A percentile compares a stretch with the other conserved stretches of the same genome.
Conservation (phyloP, 1,284 basidiomycete genomes). For the Coniferiporia weirii region DNA sequence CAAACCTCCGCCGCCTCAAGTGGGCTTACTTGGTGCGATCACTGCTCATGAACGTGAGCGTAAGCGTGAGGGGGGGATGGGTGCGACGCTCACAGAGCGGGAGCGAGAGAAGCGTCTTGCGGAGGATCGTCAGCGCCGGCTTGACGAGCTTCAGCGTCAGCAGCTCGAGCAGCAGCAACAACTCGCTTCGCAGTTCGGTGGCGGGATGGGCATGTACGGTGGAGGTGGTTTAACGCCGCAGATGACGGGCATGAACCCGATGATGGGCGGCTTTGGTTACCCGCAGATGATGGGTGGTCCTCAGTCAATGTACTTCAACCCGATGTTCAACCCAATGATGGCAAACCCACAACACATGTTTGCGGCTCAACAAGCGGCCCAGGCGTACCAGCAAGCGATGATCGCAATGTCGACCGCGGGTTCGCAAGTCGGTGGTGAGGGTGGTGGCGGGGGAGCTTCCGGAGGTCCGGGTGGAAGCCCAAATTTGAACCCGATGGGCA, state of each 20-base stretch:
- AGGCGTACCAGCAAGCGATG: slow-evolving; percentile 90
- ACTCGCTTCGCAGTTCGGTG: slow-evolving; percentile 30
- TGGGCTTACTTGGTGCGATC: slow-evolving; percentile 92
- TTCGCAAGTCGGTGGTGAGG: slow-evolving; percentile 60
- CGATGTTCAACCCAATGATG: slow-evolving; percentile 34
- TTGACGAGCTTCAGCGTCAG: slow-evolving; percentile 85
- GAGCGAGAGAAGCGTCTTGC: slow-evolving; percentile 88
- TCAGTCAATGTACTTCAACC: slow-evolving; percentile 47
- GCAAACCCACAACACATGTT: slow-evolving; percentile 80
- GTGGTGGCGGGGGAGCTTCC: slow-evolving; percentile 3
- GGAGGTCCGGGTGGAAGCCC: background rate
- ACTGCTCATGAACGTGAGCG: slow-evolving; percentile 92
- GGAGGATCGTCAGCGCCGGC: slow-evolving; percentile 87
- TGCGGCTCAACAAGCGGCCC: slow-evolving; percentile 83
- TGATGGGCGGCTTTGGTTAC: slow-evolving; percentile 48
- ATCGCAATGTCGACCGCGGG: slow-evolving; percentile 79
- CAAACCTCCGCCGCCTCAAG: slow-evolving; percentile 93
- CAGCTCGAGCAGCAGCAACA: slow-evolving; percentile 86
- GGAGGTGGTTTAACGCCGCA: slow-evolving; percentile 21
- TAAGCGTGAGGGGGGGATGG: slow-evolving; percentile 91
- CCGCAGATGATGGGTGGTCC: slow-evolving; percentile 52
- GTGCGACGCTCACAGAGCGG: slow-evolving; percentile 90
- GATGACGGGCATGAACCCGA: slow-evolving; percentile 47
- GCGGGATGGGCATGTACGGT: slow-evolving; percentile 63
- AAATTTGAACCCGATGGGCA: slow-evolving; percentile 19